Base-by-base conservation (phyloP, 2,329 filamentous ascomycete species). In the Paraphaeosphaeria sporulosa region DNA sequence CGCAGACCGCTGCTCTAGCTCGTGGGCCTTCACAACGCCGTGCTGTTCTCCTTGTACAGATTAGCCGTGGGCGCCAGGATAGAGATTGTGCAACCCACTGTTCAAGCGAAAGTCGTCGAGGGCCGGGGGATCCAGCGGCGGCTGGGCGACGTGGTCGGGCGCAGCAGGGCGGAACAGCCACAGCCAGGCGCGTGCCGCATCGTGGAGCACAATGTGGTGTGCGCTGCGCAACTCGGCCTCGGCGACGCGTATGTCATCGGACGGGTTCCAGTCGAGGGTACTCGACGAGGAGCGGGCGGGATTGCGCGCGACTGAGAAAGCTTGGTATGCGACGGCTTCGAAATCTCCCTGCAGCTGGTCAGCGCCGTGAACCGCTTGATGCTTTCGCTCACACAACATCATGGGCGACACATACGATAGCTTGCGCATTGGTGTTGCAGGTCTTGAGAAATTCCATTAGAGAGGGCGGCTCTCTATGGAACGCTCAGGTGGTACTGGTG, bases 381-480 rank as follows among this genome's bases (percentile, higher is more conserved):
- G n/a, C n/a, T n/a, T n/a, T n/a, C n/a, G n/a, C n/a, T n/a, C n/a
- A n/a, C n/a, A n/a, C n/a, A n/a, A n/a, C n/a, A n/a, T n/a, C n/a
- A 12, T 21, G 7, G 12, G 3, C 3, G 13, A n/a, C 9, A 63
- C 71, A 53, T 63, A 77, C 75, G 65, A 78, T 74, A 70, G 71
- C 73, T 67, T 77, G 75, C 71, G 74, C 76, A 72, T 77, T 78
- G 40, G 76, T 77, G 59, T 60, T 66, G 64, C 75, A 77, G 40
- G 70, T 71, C 61, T 70, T 76, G 69, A 75, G 71, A 74, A 76
- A 75, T 73, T 77, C 73, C 74, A 78, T 77, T 72, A 73, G 74
- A 73, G 66, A 73, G 67, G 65, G 62, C 40, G 64, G 59, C 69
- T 66, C 66, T 66, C 70, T 76, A 78, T 65, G 76, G 76, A 74